Conservation (phyloP, 805 yeast species). For the Yarrowia sp. region DNA sequence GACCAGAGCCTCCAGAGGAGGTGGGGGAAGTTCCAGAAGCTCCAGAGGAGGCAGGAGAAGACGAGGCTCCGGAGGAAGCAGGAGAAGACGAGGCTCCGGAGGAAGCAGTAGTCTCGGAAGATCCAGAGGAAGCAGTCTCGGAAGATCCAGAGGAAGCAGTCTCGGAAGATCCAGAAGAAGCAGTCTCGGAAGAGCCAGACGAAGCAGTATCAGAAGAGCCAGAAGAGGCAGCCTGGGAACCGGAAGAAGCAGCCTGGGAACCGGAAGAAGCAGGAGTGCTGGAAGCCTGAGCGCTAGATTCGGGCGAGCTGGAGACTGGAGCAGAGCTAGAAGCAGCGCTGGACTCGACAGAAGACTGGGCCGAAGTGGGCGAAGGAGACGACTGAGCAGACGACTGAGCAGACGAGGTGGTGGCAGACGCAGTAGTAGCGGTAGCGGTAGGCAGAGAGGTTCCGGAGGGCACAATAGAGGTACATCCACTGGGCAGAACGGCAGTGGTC, state of each 20-base stretch:
- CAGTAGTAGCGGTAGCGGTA: slow-evolving; percentile 17
- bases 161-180: neutral
- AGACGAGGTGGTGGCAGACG: slow-evolving; percentile 1
- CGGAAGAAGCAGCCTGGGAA: neutral
- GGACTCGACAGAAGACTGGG: slow-evolving; percentile 1
- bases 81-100: neutral
- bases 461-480: slow-evolving; percentile 18
- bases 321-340: slow-evolving; percentile 1
- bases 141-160: neutral
- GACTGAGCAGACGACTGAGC: neutral
- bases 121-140: neutral
- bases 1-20: neutral
- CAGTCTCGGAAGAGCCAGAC: neutral
- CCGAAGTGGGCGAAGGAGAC: neutral
- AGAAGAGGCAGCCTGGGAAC: neutral
- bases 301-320: neutral
- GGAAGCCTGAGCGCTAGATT: neutral
- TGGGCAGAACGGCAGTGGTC: slow-evolving; percentile 27
- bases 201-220: neutral
- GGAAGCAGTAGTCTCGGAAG: neutral
- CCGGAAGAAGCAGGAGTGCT: neutral
- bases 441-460: slow-evolving; percentile 22
- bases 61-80: too few species aligned
- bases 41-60: neutral
- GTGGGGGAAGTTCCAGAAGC: neutral